These are phyloP conservation scores for Diatrype stigma DNA, from an alignment of 2,329 filamentous ascomycete genomes.

Conservation along the genomic window DNA sequence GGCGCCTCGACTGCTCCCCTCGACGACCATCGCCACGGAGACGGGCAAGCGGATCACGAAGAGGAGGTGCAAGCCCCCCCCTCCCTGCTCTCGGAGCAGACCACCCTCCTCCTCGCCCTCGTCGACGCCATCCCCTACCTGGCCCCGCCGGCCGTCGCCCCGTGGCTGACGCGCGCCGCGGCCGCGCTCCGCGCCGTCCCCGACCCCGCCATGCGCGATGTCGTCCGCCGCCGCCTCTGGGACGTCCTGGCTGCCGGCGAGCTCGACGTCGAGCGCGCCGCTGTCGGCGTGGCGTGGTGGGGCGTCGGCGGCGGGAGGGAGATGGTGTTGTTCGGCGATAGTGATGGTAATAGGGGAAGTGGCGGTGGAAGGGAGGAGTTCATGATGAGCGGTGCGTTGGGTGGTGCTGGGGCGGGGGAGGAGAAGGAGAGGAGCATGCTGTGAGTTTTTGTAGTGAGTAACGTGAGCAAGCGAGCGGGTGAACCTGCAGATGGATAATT, in stretches of 20 bases:
- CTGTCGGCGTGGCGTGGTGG: constrained; percentile 84
- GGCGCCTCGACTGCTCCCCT: constrained; percentile 48
- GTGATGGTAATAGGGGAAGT: constrained; percentile 12
- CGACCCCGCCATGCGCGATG: constrained; percentile 57
- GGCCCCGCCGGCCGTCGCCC: constrained; percentile 64
- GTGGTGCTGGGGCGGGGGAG: constrained; percentile 22
- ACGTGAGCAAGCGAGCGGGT: too few species aligned
- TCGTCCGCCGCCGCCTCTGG: constrained; percentile 70
- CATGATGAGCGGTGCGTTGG: constrained; percentile 55
- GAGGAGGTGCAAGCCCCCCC: too few species aligned
- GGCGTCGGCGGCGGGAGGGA: constrained; percentile 55
- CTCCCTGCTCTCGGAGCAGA: constrained; percentile 73
- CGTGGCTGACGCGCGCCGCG: constrained; percentile 74
- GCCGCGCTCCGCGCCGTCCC: constrained; percentile 61
- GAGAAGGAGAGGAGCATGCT: constrained; percentile 21
- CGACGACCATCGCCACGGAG: too few species aligned
- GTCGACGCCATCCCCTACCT: constrained; percentile 76
- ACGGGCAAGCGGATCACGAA: too few species aligned
- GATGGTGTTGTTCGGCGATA: constrained; percentile 36
- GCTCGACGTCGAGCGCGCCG: constrained; percentile 81
- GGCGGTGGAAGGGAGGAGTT: constrained; percentile 18
- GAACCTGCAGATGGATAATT: too few species aligned
- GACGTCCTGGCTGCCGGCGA: constrained; percentile 75
- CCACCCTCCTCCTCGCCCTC: constrained; percentile 69
- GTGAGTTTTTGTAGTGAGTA: neutral